Evolutionary conservation across 2,329 filamentous ascomycete genomes (phyloP).

Genomic region (Byssothecium circinans): DNA sequence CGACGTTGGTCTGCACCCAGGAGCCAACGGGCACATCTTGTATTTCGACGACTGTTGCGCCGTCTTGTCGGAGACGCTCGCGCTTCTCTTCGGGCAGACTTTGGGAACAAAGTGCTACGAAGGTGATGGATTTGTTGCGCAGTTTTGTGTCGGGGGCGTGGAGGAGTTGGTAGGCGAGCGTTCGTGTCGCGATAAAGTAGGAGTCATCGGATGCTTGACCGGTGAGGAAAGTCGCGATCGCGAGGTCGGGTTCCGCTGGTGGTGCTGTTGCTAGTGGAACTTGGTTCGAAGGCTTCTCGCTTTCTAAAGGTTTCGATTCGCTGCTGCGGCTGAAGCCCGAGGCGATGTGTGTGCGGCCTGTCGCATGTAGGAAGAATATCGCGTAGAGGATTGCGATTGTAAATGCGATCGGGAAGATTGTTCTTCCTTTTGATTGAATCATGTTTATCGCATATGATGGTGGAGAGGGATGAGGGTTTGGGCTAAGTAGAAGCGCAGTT

Average conservation of each 20-base stretch:
- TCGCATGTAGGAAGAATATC: not conserved
- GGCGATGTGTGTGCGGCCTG: not conserved
- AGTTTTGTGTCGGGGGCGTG: slow-evolving; percentile 42
- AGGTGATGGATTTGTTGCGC: slow-evolving; percentile 33
- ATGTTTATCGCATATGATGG: not conserved
- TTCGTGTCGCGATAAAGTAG: slow-evolving; percentile 46
- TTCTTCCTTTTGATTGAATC: not conserved
- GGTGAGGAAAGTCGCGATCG: slow-evolving; percentile 46
- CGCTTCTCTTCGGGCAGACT: slow-evolving; percentile 18
- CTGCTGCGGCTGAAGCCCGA: not conserved
- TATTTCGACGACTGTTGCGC: slow-evolving; percentile 44
- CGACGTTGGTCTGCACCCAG: slow-evolving; percentile 43
- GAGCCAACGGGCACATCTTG: slow-evolving; percentile 36
- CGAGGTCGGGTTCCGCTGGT: slow-evolving; percentile 17
- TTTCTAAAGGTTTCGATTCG: not conserved
- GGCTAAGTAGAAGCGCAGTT: no score
- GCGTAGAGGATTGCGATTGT: not conserved
- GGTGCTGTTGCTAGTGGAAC: slow-evolving; percentile 1
- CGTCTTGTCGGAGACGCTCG: slow-evolving; percentile 41
- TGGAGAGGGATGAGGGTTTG: not conserved
- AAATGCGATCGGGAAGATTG: not conserved
- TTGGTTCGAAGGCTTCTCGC: not conserved
- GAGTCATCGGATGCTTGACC: slow-evolving; percentile 28
- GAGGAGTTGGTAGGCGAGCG: slow-evolving; percentile 48
- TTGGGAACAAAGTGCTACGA: slow-evolving; percentile 43